Conservation (phyloP, 179 eudicot species). For the Gypsophila paniculata region DNA sequence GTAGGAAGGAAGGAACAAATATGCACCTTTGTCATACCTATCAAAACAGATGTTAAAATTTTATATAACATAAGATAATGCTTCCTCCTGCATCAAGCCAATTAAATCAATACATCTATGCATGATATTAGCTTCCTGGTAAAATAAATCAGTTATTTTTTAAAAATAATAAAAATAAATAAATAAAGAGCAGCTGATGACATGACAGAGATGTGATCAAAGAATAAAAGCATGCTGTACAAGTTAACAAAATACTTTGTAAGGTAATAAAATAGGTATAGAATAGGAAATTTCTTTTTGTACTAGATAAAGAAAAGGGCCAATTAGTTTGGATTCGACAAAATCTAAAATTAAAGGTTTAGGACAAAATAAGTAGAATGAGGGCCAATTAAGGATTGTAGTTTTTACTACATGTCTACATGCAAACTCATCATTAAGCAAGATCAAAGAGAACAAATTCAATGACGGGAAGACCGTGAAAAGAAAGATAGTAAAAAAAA, state of each 20-base stretch:
- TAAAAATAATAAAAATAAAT: no score
- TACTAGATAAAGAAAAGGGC: no score
- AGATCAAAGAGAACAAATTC: no score
- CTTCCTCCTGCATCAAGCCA: background rate
- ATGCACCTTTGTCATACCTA: conserved; percentile 83
- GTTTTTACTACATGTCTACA: no score
- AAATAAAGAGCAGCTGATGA: background rate
- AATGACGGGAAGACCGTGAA: background rate
- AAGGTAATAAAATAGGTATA: background rate
- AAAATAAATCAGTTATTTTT: background rate
- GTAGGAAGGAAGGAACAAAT: conserved; percentile 80
- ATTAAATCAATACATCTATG: background rate
- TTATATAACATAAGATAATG: background rate
- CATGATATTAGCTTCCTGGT: background rate
- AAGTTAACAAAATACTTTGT: background rate
- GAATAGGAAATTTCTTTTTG: no score
- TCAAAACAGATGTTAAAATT: background rate
- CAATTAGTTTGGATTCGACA: no score
- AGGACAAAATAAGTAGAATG: no score
- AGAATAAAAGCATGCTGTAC: background rate
- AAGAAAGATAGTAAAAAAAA: background rate
- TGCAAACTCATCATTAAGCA: no score
- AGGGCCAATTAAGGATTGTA: no score
- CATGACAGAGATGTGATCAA: conserved; percentile 1
- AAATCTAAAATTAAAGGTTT: no score